Evolutionary conservation across 257 asterid species (phyloP), one percentile per base, ranked within the genome.

Genomic region (Fraxinus pennsylvanica): DNA sequence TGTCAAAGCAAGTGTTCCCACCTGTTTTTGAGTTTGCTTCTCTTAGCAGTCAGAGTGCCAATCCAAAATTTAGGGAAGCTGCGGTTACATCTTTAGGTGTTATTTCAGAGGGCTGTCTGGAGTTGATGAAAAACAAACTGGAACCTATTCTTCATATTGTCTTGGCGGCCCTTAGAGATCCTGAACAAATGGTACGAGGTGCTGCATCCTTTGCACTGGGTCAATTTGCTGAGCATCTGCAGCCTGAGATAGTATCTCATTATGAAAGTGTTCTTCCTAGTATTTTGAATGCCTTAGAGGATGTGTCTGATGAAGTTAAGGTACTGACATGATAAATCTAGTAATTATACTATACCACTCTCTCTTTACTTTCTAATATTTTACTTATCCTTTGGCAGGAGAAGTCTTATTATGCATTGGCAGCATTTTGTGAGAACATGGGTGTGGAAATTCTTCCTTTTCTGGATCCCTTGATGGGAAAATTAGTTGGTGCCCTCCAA

Each of bases 371-470:
- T 57, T 50, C 5, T 70, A 39, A 68, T 63, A 61, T 67, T 82
- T 78, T 52, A 32, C 72, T 43, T 73, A 50, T 76, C 38, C 73
- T 79, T 54, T 80, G 67, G 84, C 89, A 96, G 99, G 99, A 93
- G 84, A 96, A 96, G 84, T 96, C 99, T 14, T 96, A 96, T 82
- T 96, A 96, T 82, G 98, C 98, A 25, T 84, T 96, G 90, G 99
- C 99, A 41, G 98, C 99, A 80, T 96, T 96, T 86, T 93, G 98
- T 86, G 99, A 96, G 96, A 82, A 96, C 80, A 96, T 96, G 99
- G 99, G 97, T 3, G 97, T 91, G 47, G 99, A 91, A 86, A 96
- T 96, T 82, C 96, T 96, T 86, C 97, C 98, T 45, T 96, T 89
- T 85, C 76, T 93, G 83, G 97, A 93, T 82, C 92, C 97, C 82